phyloP scores from a whole-genome alignment of 768 basidiomycete species.

The Phylloporus scabripes region DNA sequence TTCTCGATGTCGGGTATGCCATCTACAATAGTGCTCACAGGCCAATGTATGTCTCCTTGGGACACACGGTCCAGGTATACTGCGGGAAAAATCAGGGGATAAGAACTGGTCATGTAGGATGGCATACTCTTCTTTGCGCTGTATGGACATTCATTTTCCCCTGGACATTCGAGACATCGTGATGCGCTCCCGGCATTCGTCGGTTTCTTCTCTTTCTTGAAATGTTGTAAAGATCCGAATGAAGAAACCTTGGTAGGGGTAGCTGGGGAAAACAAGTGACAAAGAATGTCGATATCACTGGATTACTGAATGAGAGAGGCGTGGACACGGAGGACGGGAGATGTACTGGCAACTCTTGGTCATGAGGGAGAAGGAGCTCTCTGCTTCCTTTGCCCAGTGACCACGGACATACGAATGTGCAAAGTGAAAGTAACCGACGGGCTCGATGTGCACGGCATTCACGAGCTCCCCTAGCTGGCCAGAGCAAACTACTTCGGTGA shows the following conservation, averaged over 20 bases:
- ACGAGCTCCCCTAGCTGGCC: conserved; percentile 70
- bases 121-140: conserved; percentile 77
- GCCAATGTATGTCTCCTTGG: conserved; percentile 50
- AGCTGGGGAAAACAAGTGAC: conserved; percentile 67
- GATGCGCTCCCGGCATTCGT: conserved; percentile 56
- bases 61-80: conserved; percentile 79
- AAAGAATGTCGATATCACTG: conserved; percentile 83
- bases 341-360: conserved; percentile 88
- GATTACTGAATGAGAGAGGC: neutral
- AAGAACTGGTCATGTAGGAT: neutral
- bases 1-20: conserved; percentile 86
- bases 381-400: conserved; percentile 66
- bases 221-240: conserved; percentile 82
- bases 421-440: conserved; percentile 83
- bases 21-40: conserved; percentile 63
- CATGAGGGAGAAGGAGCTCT: conserved; percentile 78
- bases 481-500: conserved; percentile 66
- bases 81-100: conserved; percentile 23
- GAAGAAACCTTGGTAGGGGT: conserved; percentile 69
- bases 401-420: conserved; percentile 87
- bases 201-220: conserved; percentile 70
- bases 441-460: conserved; percentile 81
- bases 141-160: conserved; percentile 72
- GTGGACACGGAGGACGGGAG: neutral
- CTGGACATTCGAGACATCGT: conserved; percentile 72